Evolutionary conservation across 169 alveolate genomes (phyloP).

Genomic region (Eimeria acervulina): DNA sequence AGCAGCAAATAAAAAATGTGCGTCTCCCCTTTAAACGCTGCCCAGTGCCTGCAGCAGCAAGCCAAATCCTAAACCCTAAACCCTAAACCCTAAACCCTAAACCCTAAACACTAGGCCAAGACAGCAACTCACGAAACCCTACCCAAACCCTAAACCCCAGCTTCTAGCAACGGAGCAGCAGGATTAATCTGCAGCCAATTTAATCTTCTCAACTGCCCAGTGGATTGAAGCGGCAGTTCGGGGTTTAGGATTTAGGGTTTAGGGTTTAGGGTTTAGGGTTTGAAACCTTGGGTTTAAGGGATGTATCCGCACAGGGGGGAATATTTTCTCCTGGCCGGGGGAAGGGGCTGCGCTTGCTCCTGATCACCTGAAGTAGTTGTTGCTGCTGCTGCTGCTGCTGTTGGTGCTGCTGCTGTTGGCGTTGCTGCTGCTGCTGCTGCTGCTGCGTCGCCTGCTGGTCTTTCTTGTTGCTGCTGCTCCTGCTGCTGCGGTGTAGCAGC

Average conservation of each 20-base stretch:
- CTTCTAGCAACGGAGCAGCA: too few species aligned
- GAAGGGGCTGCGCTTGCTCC: neutral
- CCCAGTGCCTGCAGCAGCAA: slow-evolving; percentile 23
- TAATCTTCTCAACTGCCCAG: neutral
- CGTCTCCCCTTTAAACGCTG: slow-evolving; percentile 78
- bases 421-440: slow-evolving; percentile 22
- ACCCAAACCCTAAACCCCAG: slow-evolving; percentile 46
- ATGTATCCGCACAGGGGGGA: slow-evolving; percentile 5
- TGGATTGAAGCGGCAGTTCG: neutral
- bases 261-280: slow-evolving; percentile 31
- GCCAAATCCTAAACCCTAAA: too few species aligned
- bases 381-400: slow-evolving; percentile 3
- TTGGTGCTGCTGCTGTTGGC: neutral
- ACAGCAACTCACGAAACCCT: too few species aligned
- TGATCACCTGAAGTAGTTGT: neutral
- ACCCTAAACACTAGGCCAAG: slow-evolving; percentile 18
- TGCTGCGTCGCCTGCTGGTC: neutral
- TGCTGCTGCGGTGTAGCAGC: neutral
- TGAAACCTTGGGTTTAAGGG: too few species aligned
- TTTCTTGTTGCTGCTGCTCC: slow-evolving; percentile 23
- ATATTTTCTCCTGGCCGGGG: slow-evolving; percentile 16
- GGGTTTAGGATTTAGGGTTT: slow-evolving; percentile 13
- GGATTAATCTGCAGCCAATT: neutral
- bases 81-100: slow-evolving; percentile 19
- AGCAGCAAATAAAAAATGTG: slow-evolving; percentile 77